phyloP scores from a whole-genome alignment of 2,329 filamentous ascomycete genomes.

The Pseudopyricularia javanii region DNA sequence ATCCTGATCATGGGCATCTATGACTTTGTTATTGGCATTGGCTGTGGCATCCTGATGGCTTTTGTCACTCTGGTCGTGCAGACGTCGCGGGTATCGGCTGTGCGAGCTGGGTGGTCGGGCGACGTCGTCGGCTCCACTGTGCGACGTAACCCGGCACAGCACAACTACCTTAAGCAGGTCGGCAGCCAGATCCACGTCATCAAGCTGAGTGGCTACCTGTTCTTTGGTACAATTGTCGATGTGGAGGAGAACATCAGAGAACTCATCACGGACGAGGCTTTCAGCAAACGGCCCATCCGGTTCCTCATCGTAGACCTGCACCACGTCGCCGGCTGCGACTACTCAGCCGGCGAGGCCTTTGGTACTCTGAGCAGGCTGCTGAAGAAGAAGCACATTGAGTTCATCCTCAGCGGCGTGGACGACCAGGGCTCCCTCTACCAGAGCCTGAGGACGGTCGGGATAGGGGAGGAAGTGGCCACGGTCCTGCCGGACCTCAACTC shows the following conservation, averaged over 20 bases:
- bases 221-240: constrained; percentile 94
- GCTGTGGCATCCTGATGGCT: constrained; percentile 80
- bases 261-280: constrained; percentile 72
- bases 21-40: constrained; percentile 91
- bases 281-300: constrained; percentile 66
- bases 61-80: constrained; percentile 88
- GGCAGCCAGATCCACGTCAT: constrained; percentile 82
- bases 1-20: constrained; percentile 93
- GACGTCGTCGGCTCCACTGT: constrained; percentile 87
- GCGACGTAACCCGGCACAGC: constrained; percentile 77
- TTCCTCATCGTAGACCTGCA: constrained; percentile 83
- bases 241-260: constrained; percentile 81
- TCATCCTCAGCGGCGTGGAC: constrained; percentile 75
- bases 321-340: constrained; percentile 86
- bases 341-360: constrained; percentile 91
- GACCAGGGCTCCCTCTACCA: constrained; percentile 63
- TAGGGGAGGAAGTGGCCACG: constrained; percentile 64
- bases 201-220: constrained; percentile 89
- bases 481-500: constrained; percentile 87
- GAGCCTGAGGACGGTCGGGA: constrained; percentile 70
- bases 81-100: constrained; percentile 77
- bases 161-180: constrained; percentile 73
- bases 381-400: constrained; percentile 61
- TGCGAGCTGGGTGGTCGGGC: constrained; percentile 82
- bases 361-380: constrained; percentile 82